phyloP scores from a whole-genome alignment of 805 yeast genomes.

The Lachancea fermentati region DNA sequence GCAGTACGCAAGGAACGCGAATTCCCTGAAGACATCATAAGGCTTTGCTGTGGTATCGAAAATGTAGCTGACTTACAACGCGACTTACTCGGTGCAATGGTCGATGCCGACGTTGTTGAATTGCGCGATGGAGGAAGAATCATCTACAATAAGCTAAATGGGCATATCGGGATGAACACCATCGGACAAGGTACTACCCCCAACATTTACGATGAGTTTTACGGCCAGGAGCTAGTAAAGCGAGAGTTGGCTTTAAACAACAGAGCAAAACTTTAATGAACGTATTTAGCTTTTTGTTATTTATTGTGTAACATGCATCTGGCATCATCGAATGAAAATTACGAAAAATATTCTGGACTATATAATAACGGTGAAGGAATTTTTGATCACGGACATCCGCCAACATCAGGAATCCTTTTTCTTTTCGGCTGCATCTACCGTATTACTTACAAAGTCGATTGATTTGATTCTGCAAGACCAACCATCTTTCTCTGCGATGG shows the following conservation, averaged over 20 bases:
- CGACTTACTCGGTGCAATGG: constrained; percentile 71
- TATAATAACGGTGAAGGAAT: too few relatives aligned
- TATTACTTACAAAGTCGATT: too few relatives aligned
- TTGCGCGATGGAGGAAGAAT: constrained; percentile 28
- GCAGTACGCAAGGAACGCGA: constrained; percentile 81
- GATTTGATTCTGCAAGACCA: not conserved
- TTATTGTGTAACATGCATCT: too few relatives aligned
- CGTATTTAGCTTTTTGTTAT: not conserved
- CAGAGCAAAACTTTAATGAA: constrained; percentile 6
- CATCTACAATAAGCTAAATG: constrained; percentile 19
- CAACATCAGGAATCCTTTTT: too few relatives aligned
- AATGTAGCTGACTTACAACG: constrained; percentile 69
- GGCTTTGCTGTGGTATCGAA: constrained; percentile 91
- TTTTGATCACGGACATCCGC: too few relatives aligned
- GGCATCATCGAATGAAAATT: not conserved
- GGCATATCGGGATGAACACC: constrained; percentile 17
- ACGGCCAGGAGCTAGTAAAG: constrained; percentile 10
- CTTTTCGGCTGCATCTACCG: too few relatives aligned
- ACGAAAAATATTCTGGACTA: too few relatives aligned
- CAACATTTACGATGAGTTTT: constrained; percentile 23
- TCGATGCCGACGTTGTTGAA: constrained; percentile 53
- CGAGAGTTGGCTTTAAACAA: constrained; percentile 1
- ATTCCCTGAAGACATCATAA: constrained; percentile 85
- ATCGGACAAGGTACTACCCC: constrained; percentile 15
- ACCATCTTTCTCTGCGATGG: not conserved